Evolutionary conservation across 331 rosid species (phyloP).

Genomic region (Quercus tomentella): DNA sequence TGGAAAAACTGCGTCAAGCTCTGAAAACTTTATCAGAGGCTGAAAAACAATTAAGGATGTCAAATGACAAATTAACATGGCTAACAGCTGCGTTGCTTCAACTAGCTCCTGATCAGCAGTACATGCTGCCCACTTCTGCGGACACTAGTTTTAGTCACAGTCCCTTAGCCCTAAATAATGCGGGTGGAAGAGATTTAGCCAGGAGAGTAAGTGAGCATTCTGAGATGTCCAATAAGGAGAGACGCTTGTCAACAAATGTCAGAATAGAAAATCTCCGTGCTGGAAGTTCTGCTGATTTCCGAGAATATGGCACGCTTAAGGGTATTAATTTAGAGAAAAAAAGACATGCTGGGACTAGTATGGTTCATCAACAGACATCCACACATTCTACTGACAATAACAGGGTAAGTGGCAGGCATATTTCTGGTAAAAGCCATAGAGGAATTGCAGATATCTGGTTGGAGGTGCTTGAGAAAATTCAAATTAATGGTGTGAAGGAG

Average conservation of each 20-base stretch:
- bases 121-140: conserved; percentile 81
- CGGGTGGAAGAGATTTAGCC: conserved; percentile 34
- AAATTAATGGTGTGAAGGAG: conserved; percentile 59
- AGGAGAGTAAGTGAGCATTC: conserved; percentile 42
- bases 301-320: conserved; percentile 25
- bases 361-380: conserved; percentile 46
- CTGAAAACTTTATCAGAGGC: conserved; percentile 94
- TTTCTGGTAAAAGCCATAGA: conserved; percentile 36
- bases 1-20: conserved; percentile 99
- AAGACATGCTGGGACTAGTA: conserved; percentile 40
- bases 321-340: conserved; percentile 50
- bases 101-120: conserved; percentile 98
- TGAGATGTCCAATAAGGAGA: conserved; percentile 38
- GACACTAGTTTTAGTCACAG: conserved; percentile 80
- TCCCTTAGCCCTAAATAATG: conserved; percentile 57
- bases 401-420: conserved; percentile 46
- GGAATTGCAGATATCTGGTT: conserved; percentile 85
- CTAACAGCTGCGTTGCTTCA: conserved; percentile 97
- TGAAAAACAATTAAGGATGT: conserved; percentile 92
- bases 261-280: conserved; percentile 41
- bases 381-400: conserved; percentile 28
- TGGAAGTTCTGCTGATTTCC: conserved; percentile 46
- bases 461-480: conserved; percentile 80
- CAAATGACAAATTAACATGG: conserved; percentile 97
- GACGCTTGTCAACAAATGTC: conserved; percentile 49